These are phyloP conservation scores for Blastobotrys parvus DNA, from an alignment of 805 yeast genomes.

Conservation along the genomic window DNA sequence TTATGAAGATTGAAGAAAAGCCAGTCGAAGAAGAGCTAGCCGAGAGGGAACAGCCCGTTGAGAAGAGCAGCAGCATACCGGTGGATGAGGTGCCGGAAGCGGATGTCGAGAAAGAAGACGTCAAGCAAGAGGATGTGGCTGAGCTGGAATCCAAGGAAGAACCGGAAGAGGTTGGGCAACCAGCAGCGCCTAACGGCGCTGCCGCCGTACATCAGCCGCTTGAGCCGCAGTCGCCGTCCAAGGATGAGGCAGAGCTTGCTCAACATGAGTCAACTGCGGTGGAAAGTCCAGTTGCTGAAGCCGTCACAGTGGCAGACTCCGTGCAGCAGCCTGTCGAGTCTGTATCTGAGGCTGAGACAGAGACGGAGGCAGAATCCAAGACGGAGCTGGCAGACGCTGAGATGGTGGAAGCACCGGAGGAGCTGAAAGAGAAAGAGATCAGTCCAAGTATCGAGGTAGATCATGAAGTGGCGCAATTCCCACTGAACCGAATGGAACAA, in stretches of 20 bases:
- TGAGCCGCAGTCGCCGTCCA: too few species aligned
- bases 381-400: neutral
- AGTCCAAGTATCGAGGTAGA: neutral
- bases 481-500: conserved; percentile 15
- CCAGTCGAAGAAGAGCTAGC: too few species aligned
- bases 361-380: conserved; percentile 1
- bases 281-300: too few species aligned
- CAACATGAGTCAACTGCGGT: too few species aligned
- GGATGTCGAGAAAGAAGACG: neutral
- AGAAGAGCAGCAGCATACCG: too few species aligned
- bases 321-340: too few species aligned
- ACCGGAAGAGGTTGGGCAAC: neutral
- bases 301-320: too few species aligned
- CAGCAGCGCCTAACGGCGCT: neutral
- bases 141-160: neutral
- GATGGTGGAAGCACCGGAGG: neutral
- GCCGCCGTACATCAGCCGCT: too few species aligned
- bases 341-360: neutral
- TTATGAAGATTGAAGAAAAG: too few species aligned
- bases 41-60: too few species aligned
- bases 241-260: too few species aligned
- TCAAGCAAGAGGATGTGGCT: neutral
- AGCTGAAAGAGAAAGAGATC: neutral
- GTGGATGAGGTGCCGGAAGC: neutral
- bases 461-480: conserved; percentile 2